Base-by-base conservation (phyloP, 2,329 filamentous ascomycete species). In the Xylariomycetidae sp. region DNA sequence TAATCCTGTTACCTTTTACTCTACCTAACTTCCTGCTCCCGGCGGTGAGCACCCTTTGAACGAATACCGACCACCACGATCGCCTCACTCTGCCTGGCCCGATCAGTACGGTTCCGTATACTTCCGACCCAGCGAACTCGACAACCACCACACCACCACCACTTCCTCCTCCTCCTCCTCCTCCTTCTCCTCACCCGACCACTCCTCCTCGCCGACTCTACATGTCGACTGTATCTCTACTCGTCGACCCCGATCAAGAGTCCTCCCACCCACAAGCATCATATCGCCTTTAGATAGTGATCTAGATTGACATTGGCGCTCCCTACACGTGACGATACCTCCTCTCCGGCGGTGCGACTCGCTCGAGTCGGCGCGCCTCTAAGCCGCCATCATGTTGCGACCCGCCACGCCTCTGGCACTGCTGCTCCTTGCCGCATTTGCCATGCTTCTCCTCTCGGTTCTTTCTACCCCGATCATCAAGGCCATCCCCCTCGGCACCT, bases 391-490 rank as follows among this genome's bases (percentile, higher is more conserved):
- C 66, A 86, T 94, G 78, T 70, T 96, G 59, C 85, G 89, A 54
- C 89, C 92, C 42, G 90, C 92, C 42, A 96, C 92, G 40, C 90
- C 92, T 48, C 69, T 98, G 57, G 81, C 89, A 48, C 68, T 95
- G 48, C 67, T 96, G 58, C 82, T 96, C 53, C 75, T 93, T 43
- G 72, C 76, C 53, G 88, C 90, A 46, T 95, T 98, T 61, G 82
- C 72, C 43, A 70, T 96, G 42, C 72, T 96, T 32, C 69, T 96
- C 29, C 70, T 98, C 24, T 85, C 88, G 29, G 85, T 89, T 24
- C 66, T 98, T n/a, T 95, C 90, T 2, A 89, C 87, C 0, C 92
- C 92, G 13, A 79, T 98, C 47, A 82, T 96, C 56, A 79, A 83
- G 54, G 74, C 71, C 17, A 93, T 98, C 29, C 86, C 88, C 8